Base-by-base conservation (phyloP, 1,139 yeast genomes). In the Scheffersomyces illinoinensis region DNA sequence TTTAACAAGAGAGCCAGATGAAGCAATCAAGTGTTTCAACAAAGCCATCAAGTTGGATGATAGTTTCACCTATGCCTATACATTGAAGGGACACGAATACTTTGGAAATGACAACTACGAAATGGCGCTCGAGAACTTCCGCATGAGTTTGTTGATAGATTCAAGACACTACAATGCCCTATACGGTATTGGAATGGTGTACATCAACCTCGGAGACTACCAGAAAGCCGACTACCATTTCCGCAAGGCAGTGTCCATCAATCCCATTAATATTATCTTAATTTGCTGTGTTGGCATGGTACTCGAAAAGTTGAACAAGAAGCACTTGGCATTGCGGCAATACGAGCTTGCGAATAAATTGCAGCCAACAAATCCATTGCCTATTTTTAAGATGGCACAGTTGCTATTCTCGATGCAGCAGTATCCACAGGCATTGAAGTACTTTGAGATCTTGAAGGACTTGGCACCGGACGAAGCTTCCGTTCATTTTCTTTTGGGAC, bases 251-350 rank as follows among this genome's bases (percentile, higher is more conserved):
- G 86, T 91, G 20, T 85, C 89, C 51, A 91, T 95, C 57, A 95
- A 95, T 69, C 98, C 98, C 0, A 89, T 89, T 53, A 96, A 96
- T 72, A 91, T 92, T 6, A 93, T 96, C 51, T 80, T 96, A 66
- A 86, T 93, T 5, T 93, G 98, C 72, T 95, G 98, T 72, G 88
- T 93, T 59, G 99, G 99, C 14, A 91, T 93, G 90, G 96, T 93
- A 24, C 77, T 91, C 56, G 99, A 95, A 69, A 90, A 90, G 68
- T 70, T 88, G 55, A 89, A 89, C 21, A 85, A 86, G 66, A 82
- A 82, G 63, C 87, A 85, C 19, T 84, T 89, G 59, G 98, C 99
- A 0, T 76, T 95, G 56, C 83, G 86, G 59, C 96, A 91, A 71
- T 96, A 93, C 71, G 91, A 90, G 57, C 77, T 88, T 66, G 99